These are phyloP conservation scores for Neopestalotiopsis clavispora DNA, from an alignment of 2,329 filamentous ascomycete species.

Conservation along the genomic window DNA sequence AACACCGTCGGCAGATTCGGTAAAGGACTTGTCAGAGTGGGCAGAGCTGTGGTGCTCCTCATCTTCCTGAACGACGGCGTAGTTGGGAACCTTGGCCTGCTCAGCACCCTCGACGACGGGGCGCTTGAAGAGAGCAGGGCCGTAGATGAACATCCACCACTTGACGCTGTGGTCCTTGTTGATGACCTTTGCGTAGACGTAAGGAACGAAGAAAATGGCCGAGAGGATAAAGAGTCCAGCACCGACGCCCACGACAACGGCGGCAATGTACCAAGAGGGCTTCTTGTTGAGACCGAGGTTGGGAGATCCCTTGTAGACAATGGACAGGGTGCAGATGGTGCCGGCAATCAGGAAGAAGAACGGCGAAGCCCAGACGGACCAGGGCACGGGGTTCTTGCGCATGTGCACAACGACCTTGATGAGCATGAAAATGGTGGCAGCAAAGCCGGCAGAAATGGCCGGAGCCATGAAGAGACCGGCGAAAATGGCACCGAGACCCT, in stretches of 20 bases:
- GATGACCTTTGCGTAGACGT: conserved; percentile 68
- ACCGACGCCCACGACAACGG: conserved; percentile 69
- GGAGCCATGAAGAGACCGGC: conserved; percentile 75
- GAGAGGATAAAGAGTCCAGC: conserved; percentile 63
- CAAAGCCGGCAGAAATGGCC: conserved; percentile 67
- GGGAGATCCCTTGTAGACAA: conserved; percentile 83
- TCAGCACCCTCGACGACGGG: conserved; percentile 57
- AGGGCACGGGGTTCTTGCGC: conserved; percentile 72
- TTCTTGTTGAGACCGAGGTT: conserved; percentile 68
- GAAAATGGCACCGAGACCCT: conserved; percentile 75
- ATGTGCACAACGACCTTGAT: conserved; percentile 75
- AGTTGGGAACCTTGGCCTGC: conserved; percentile 69
- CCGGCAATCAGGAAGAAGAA: conserved; percentile 80
- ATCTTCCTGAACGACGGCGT: conserved; percentile 75
- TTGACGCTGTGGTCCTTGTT: conserved; percentile 69
- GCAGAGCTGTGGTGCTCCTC: conserved; percentile 44
- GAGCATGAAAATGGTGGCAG: conserved; percentile 70
- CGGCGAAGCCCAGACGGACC: conserved; percentile 75
- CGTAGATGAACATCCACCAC: conserved; percentile 66
- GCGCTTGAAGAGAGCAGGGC: conserved; percentile 69
- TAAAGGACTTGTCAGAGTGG: conserved; percentile 35
- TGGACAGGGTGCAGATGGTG: conserved; percentile 75
- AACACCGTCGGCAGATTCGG: conserved; percentile 18
- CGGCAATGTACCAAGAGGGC: conserved; percentile 69
- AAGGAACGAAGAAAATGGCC: conserved; percentile 76